These are phyloP conservation scores for Persicaria maculosa DNA, from an alignment of 148 eudicot species.

Conservation along the genomic window DNA sequence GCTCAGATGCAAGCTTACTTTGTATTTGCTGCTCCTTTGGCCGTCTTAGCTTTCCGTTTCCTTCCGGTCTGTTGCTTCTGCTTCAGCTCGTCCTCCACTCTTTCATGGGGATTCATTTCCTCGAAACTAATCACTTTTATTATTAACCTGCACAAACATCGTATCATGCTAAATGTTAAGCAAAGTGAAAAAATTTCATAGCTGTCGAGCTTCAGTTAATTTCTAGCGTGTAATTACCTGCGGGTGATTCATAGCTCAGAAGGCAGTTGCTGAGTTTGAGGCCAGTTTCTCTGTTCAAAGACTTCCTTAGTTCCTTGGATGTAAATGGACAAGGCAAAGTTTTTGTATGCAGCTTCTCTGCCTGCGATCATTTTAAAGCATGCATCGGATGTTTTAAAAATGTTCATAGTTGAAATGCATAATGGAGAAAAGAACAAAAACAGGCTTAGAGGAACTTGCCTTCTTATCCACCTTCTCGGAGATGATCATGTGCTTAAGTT, in stretches of 20 bases:
- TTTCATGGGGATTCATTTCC: constrained; percentile 61
- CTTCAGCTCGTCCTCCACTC: constrained; percentile 19
- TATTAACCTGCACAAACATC: constrained; percentile 51
- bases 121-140: constrained; percentile 65
- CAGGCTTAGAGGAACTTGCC: constrained; percentile 36
- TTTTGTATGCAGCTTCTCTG: constrained; percentile 57
- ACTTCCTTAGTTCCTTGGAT: constrained; percentile 36
- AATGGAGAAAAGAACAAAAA: neutral
- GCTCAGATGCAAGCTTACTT: neutral
- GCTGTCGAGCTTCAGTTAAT: neutral
- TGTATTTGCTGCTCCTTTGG: constrained; percentile 24
- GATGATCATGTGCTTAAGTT: constrained; percentile 67
- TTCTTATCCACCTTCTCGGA: constrained; percentile 86
- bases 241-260: constrained; percentile 75
- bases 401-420: too few relatives aligned
- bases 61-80: constrained; percentile 31
- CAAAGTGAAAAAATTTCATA: neutral
- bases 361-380: constrained; percentile 32
- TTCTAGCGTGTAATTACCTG: constrained; percentile 39
- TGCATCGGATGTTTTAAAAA: neutral
- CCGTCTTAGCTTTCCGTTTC: constrained; percentile 22
- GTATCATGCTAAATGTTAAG: neutral
- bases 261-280: constrained; percentile 74
- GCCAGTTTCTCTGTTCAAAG: constrained; percentile 69
- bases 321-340: constrained; percentile 73